Percentiles rank a stretch among this genome's conserved stretches.
Conservation (phyloP, 176 grass and related monocot genomes). For the Ensete ventricosum region DNA sequence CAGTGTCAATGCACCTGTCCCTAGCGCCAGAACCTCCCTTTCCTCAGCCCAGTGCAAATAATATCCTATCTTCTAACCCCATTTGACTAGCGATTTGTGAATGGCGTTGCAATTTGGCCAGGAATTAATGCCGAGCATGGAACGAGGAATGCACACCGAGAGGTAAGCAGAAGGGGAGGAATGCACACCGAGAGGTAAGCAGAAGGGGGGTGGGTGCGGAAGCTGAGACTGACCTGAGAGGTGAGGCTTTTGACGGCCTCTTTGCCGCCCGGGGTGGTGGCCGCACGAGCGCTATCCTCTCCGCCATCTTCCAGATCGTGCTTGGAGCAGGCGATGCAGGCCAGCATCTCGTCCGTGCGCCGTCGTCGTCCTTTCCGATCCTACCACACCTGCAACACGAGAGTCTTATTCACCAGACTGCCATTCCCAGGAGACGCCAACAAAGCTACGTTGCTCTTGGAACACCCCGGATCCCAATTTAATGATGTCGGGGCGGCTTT, state of each 20-base stretch:
- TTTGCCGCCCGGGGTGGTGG: slow-evolving; percentile 37
- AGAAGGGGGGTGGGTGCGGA: background rate
- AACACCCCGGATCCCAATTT: too few species aligned
- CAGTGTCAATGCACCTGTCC: background rate
- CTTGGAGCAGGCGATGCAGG: slow-evolving; percentile 80
- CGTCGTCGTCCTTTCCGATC: too few species aligned
- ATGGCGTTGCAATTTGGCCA: background rate
- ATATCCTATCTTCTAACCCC: background rate
- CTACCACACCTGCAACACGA: too few species aligned
- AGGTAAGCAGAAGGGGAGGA: background rate
- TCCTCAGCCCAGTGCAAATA: too few species aligned
- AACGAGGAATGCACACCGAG: background rate
- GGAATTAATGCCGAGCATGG: background rate
- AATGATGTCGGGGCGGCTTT: too few species aligned
- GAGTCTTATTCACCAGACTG: too few species aligned
- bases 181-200: background rate
- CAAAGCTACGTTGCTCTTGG: too few species aligned
- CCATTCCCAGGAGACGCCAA: too few species aligned
- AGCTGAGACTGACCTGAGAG: slow-evolving; percentile 43
- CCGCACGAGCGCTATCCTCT: slow-evolving; percentile 55
- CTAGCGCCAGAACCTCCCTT: background rate
- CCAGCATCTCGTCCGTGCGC: slow-evolving; percentile 41
- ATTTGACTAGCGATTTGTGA: background rate
- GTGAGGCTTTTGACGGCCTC: slow-evolving; percentile 76
- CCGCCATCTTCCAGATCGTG: slow-evolving; percentile 50